Evolutionary conservation across 2,329 filamentous ascomycete species (phyloP).

Genomic region (Setomelanomma holmii): DNA sequence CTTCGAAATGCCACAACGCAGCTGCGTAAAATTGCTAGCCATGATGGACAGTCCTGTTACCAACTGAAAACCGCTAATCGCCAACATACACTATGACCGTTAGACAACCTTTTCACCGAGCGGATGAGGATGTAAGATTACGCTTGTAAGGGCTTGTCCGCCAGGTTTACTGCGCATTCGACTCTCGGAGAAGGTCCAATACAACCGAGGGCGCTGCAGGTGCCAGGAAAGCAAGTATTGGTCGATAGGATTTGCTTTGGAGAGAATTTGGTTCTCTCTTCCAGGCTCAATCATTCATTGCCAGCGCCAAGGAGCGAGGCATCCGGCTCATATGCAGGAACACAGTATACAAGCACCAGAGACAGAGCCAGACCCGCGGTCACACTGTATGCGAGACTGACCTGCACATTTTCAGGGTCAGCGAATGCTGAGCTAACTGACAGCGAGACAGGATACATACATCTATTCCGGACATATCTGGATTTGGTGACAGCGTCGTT

Average conservation of each 20-base stretch:
- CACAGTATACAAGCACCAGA: conserved; percentile 1
- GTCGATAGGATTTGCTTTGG: background rate
- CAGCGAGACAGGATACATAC: background rate
- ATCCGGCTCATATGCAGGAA: conserved; percentile 1
- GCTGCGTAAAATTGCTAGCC: background rate
- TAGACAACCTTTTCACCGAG: background rate
- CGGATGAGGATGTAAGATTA: background rate
- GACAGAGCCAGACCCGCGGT: background rate
- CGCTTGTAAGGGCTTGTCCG: background rate
- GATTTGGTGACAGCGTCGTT: conserved; percentile 1
- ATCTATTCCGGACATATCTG: conserved; percentile 6
- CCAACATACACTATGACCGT: background rate
- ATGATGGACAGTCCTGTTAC: background rate
- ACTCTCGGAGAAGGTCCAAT: too few relatives aligned
- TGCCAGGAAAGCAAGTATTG: background rate
- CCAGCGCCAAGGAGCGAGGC: too few relatives aligned
- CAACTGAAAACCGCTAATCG: background rate
- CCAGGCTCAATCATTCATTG: background rate
- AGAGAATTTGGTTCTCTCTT: background rate
- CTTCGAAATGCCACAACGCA: background rate
- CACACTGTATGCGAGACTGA: conserved; percentile 1
- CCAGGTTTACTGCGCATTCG: too few relatives aligned
- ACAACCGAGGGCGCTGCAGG: too few relatives aligned
- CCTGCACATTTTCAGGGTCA: background rate
- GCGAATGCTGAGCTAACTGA: background rate